Evolutionary conservation across 2,329 filamentous ascomycete genomes (phyloP).

Genomic region (Arthrobotrys iridis): DNA sequence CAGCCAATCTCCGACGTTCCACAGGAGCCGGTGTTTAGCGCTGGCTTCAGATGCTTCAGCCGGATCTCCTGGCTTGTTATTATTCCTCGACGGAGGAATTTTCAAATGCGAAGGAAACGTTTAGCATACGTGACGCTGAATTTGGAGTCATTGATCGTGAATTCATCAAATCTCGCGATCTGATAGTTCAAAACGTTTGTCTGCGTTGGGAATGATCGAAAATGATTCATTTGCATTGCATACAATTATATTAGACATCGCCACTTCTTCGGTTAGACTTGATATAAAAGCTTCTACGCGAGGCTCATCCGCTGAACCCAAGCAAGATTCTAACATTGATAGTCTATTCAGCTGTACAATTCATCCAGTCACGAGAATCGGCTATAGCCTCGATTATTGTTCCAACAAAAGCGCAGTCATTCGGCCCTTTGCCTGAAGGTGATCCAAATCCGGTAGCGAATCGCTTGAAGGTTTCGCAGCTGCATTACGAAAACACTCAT

Average conservation of each 20-base stretch:
- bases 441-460: conserved; percentile 40
- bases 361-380: conserved; percentile 16
- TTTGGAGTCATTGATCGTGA: neutral
- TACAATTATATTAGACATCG: neutral
- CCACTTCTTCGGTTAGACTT: neutral
- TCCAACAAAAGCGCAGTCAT: conserved; percentile 44
- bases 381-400: neutral
- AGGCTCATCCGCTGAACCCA: neutral
- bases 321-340: neutral
- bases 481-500: conserved; percentile 36
- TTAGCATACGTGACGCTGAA: neutral
- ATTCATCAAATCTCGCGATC: neutral
- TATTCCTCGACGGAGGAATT: too few relatives aligned
- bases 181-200: conserved; percentile 1
- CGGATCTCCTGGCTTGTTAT: too few relatives aligned
- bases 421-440: neutral
- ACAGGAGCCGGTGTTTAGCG: conserved; percentile 27
- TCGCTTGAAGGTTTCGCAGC: conserved; percentile 26
- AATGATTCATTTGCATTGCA: conserved; percentile 37
- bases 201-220: conserved; percentile 41
- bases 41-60: conserved; percentile 17
- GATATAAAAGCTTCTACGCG: conserved; percentile 35
- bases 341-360: too few relatives aligned
- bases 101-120: neutral
- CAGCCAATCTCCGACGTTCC: conserved; percentile 42